Conservation (phyloP, 2,329 filamentous ascomycete genomes). For the Colletotrichum zoysiae region DNA sequence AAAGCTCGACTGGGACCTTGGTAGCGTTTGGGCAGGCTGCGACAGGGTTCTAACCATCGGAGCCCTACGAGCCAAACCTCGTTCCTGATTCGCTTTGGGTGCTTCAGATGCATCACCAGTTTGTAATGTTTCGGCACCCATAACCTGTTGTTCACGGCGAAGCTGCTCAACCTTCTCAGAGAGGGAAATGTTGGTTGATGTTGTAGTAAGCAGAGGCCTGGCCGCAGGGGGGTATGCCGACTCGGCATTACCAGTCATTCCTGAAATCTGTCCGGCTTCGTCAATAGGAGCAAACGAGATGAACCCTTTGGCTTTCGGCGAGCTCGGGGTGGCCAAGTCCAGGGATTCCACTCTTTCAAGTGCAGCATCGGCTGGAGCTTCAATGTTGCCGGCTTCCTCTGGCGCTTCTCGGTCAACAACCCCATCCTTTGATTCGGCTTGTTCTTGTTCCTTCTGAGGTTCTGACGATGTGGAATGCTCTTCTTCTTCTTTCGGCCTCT, state of each 20-base stretch:
- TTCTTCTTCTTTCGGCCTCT: background rate
- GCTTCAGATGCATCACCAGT: constrained; percentile 44
- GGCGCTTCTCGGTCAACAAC: constrained; percentile 24
- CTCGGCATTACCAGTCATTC: background rate
- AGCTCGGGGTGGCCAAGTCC: constrained; percentile 60
- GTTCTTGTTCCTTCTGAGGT: constrained; percentile 6
- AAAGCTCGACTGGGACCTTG: constrained; percentile 60
- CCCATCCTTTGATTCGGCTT: constrained; percentile 20
- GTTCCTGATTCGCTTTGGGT: constrained; percentile 49
- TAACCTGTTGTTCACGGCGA: constrained; percentile 61
- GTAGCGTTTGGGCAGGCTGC: constrained; percentile 61
- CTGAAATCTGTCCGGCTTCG: constrained; percentile 14
- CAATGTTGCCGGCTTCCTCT: constrained; percentile 50
- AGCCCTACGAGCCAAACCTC: constrained; percentile 58
- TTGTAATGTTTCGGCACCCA: constrained; percentile 49
- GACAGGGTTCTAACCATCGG: constrained; percentile 67
- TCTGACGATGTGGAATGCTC: constrained; percentile 7
- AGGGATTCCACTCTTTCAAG: constrained; percentile 63
- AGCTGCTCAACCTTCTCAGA: constrained; percentile 65
- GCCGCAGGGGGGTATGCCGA: constrained; percentile 6
- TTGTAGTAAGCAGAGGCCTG: constrained; percentile 26
- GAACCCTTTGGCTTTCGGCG: constrained; percentile 47
- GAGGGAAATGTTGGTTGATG: constrained; percentile 47
- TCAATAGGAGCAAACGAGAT: constrained; percentile 29
- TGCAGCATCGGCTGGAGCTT: constrained; percentile 50